Conservation (phyloP, 306 rosid genomes). For the Rubus parviflorus region DNA sequence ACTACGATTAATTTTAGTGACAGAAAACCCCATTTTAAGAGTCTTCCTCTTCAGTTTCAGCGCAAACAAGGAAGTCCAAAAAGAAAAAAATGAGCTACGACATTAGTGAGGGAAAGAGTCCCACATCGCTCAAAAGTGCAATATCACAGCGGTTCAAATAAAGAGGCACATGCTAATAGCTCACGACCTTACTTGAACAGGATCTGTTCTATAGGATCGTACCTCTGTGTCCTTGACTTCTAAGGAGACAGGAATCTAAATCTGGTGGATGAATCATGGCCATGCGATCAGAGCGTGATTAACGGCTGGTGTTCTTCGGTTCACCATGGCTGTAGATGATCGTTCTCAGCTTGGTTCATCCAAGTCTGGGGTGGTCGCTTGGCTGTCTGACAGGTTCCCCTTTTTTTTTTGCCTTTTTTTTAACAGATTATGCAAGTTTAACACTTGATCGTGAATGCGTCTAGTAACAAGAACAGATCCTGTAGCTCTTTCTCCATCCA, state of each 20-base stretch:
- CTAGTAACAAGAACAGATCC: too few species aligned
- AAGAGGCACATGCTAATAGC: fast-evolving
- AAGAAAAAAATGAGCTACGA: not conserved
- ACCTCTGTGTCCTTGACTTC: too few species aligned
- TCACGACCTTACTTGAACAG: slow-evolving; percentile 4
- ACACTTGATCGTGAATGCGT: too few species aligned
- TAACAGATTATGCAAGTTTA: too few species aligned
- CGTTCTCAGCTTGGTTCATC: not conserved
- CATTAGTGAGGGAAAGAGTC: not conserved
- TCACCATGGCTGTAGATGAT: not conserved
- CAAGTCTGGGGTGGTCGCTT: not conserved
- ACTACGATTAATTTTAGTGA: too few species aligned
- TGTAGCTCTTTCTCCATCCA: too few species aligned
- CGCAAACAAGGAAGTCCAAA: not conserved
- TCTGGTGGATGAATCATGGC: not conserved
- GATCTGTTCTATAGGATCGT: slow-evolving; percentile 1
- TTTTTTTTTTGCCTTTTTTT: not conserved
- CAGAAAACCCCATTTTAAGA: too few species aligned
- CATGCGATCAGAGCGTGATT: not conserved
- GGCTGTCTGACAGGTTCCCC: not conserved
- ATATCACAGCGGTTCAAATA: fast-evolving
- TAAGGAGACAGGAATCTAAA: too few species aligned
- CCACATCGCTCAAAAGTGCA: not conserved
- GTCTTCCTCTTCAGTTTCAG: too few species aligned
- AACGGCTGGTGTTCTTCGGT: not conserved